Evolutionary conservation across 306 rosid genomes (phyloP), one percentile per base, ranked within the genome.

Genomic region (Vachellia pachyceras): DNA sequence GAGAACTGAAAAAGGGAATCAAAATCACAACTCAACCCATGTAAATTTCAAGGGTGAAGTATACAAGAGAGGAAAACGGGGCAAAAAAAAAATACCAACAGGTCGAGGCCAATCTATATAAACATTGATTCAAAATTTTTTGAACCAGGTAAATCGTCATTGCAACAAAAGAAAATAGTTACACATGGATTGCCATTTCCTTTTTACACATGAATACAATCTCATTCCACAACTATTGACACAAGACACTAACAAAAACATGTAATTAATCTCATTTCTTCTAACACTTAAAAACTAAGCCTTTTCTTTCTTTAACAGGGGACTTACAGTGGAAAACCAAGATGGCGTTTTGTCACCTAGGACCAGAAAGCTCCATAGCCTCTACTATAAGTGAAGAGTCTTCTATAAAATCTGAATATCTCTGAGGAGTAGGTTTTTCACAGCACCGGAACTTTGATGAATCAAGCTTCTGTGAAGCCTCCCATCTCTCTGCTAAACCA

Each of bases 311-410:
- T 63, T 77, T 67, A 77, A 54, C 67, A 33, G 47, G 73, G 79
- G 73, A 77, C 66, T 73, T 72, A 72, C 45, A 52, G 42, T 22
- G 78, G 52, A 82, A 76, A 80, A 60, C 42, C 69, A 86, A 79
- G 82, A 84, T 75, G 77, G 37, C 66, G 77, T 42, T 60, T 13
- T 55, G 82, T 96, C 95, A 96, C 88, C 99, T 91, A 65, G 99
- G 99, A 29, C 99, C 99, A 49, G 99, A 96, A 72, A 96, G 99
- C 89, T 96, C 99, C 98, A 96, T 92, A 35, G 98, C 98, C 84
- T 96, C 99, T 36, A 92, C 72, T 65, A 96, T 92, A 49, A 96
- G 94, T 45, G 99, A 90, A 57, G 98, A 93, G 85, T 96, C 99
- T 64, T 93, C 98, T 69, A 96, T 90, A 67, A 83, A 96, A 85